Conservation (phyloP, 805 yeast genomes). For the Myxozyma monticola region DNA sequence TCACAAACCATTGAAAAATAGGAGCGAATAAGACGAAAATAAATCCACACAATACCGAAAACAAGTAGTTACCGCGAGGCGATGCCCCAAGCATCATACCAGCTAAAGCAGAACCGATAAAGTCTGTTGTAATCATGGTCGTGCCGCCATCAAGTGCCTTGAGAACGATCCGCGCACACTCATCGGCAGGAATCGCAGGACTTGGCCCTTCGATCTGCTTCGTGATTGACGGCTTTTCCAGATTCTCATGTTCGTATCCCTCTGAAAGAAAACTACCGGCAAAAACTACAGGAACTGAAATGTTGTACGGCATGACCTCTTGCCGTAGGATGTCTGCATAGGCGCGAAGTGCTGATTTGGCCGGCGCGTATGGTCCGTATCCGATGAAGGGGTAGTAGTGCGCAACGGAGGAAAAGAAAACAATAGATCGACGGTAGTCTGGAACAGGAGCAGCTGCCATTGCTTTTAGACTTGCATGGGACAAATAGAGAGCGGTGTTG, state of each 20-base stretch:
- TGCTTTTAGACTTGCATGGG: constrained; percentile 57
- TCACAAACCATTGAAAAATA: constrained; percentile 36
- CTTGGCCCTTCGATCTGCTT: constrained; percentile 83
- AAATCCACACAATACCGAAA: constrained; percentile 53
- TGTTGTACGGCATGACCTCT: constrained; percentile 68
- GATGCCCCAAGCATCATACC: constrained; percentile 65
- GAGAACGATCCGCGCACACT: constrained; percentile 64
- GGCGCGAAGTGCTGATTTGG: constrained; percentile 77
- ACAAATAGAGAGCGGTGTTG: constrained; percentile 64
- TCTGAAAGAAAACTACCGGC: constrained; percentile 92
- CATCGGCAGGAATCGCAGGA: constrained; percentile 61
- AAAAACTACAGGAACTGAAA: constrained; percentile 69
- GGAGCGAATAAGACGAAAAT: constrained; percentile 60
- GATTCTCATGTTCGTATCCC: constrained; percentile 79
- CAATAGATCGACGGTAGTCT: constrained; percentile 49
- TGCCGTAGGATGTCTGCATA: constrained; percentile 78
- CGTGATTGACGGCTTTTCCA: constrained; percentile 83
- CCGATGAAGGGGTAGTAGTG: constrained; percentile 90
- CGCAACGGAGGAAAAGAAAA: constrained; percentile 70
- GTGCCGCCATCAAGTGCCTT: constrained; percentile 61
- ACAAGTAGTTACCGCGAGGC: constrained; percentile 60
- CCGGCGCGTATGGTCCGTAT: constrained; percentile 85
- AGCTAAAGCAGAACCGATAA: constrained; percentile 78
- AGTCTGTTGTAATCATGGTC: constrained; percentile 76
- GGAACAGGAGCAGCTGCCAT: constrained; percentile 37